Base-by-base conservation (phyloP, 1,284 basidiomycete genomes). In the Leccinum pachyderme region DNA sequence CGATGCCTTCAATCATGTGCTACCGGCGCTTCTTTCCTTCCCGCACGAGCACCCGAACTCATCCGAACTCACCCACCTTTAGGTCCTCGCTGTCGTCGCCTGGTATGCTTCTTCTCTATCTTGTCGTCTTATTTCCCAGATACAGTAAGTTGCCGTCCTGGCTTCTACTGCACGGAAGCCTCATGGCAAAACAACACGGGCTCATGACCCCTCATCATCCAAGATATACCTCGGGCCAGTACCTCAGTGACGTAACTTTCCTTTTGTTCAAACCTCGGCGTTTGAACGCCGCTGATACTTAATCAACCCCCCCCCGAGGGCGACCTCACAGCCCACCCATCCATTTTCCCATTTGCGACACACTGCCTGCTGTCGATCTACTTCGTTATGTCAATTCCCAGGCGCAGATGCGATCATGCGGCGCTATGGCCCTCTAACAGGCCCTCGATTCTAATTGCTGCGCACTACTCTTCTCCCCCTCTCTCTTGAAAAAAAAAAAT, bases 11-110 rank as follows among this genome's bases (percentile, higher is more conserved):
- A 18, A 18, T 18, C 18, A 18, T 18, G 18, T 39, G 46, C 37
- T 55, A 27, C 27, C 47, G 49, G 51, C 55, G 52, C 56, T 61
- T 64, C 63, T 22, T 12, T 47, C 24, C 48, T 44, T 11, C 27
- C 13, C 54, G 35, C 46, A 46, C 18, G 18, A 18, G 18, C 35
- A 49, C 61, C 64, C 68, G 68, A 32, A 11, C 54, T 29, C 47
- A 24, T 57, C 68, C 68, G 65, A 54, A 29, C 43, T 22, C 18
- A 27, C 28, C 46, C 46, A 18, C 28, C 27, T 27, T 24, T 18
- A 18, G n/a, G 25, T 9, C 27, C 45, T 18, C n/a, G n/a, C 18
- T 12, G 5, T 22, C 28, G 41, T 37, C 47, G 7, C 18, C 41
- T 11, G 29, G 43, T 49, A 44, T 49, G 56, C 44, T 54, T 22